Base-by-base conservation (phyloP, 495 filamentous ascomycete genomes). In the Aspergillus carlsbadensis region DNA sequence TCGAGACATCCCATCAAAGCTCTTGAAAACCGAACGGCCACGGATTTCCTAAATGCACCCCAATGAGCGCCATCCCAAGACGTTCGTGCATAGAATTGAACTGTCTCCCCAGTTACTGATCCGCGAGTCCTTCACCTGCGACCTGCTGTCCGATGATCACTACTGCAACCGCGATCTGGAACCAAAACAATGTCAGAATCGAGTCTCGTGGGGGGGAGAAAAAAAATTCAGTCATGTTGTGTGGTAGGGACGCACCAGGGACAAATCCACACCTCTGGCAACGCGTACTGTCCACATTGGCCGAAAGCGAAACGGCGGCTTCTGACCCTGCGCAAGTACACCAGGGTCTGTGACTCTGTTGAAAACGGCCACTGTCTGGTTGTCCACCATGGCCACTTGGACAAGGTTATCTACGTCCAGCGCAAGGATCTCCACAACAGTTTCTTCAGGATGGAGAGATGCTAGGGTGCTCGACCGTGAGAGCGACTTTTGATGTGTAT, bases 281-380 rank as follows among this genome's bases (percentile, higher is more conserved):
- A 63, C 43, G 15, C 35, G 49, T 6, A 57, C 56, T 22, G 18
- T 52, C 61, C 61, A 63, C 44, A 51, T 54, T 0, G 61, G 61
- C 24, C 61, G 52, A 31, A 59, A 54, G 1, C 57, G 56, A 51
- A 63, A 63, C 17, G 61, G 61, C 36, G 57, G 52, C 34, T 41
- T 51, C 17, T 59, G 61, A 0, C 61, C 61, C 43, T 63, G 56
- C 6, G 43, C 42, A 17, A 63, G 36, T 21, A 57, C 43, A 15
- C 31, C 33, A 3, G 43, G 48, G 10, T 59, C 42, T 18, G 47
- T 59, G 22, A 63, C 15, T 14, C 61, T 47, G 1, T 48, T 41
- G 20, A 63, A 57, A 4, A 34, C 29, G 0, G 61, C 61, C 6
- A 63, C 29, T 5, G n/a, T 40, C 14, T 49, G 47, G 22, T 54